A percentile compares a stretch with the other conserved stretches of the same genome.
These are phyloP conservation scores for Phoma herbarum DNA, from an alignment of 2,329 filamentous ascomycete species.

Conservation along the genomic window DNA sequence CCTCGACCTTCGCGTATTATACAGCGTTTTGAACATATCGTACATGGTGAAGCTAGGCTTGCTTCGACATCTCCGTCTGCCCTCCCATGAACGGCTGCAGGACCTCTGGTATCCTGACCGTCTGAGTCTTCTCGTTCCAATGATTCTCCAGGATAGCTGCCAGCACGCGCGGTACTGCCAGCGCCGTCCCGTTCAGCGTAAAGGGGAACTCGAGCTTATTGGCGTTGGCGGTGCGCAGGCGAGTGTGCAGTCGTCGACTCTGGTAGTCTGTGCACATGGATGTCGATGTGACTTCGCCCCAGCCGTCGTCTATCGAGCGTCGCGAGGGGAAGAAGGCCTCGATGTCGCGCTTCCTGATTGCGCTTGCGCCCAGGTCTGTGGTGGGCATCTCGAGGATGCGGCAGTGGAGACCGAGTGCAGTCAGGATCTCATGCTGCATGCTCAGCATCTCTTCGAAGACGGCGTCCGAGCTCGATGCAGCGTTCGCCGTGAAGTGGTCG, in stretches of 20 bases:
- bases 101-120: constrained; percentile 79
- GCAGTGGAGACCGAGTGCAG: constrained; percentile 79
- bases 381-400: constrained; percentile 93
- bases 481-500: constrained; percentile 44
- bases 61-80: constrained; percentile 43
- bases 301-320: constrained; percentile 71
- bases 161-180: constrained; percentile 88
- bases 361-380: constrained; percentile 86
- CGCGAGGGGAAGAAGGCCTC: constrained; percentile 93
- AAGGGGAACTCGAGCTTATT: constrained; percentile 77
- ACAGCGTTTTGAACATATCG: neutral
- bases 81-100: constrained; percentile 83
- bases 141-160: constrained; percentile 90
- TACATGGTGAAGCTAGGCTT: constrained; percentile 27
- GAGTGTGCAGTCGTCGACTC: constrained; percentile 79
- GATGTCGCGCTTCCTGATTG: constrained; percentile 87
- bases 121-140: constrained; percentile 75
- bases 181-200: constrained; percentile 92
- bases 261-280: constrained; percentile 97
- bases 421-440: constrained; percentile 85
- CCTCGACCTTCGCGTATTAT: neutral
- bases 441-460: constrained; percentile 86
- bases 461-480: constrained; percentile 57
- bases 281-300: constrained; percentile 92
- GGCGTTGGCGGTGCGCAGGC: constrained; percentile 63